Conservation (phyloP, 345 rosid genomes). For the Carallia brachiata region DNA sequence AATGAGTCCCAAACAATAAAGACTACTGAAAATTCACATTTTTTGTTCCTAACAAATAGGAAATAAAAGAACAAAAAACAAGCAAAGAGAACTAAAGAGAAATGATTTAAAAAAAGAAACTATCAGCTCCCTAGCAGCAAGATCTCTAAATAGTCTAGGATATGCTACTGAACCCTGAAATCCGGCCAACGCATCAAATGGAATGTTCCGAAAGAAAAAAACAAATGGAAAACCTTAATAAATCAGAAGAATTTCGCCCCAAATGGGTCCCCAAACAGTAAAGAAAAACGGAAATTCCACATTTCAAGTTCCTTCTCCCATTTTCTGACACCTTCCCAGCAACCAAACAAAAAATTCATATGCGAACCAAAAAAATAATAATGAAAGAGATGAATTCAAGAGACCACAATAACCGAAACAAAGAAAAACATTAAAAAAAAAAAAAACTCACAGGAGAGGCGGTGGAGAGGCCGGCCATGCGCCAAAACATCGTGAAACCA, state of each 20-base stretch:
- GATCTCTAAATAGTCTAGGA: too few relatives aligned
- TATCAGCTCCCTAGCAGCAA: too few relatives aligned
- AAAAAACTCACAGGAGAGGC: conserved; percentile 77
- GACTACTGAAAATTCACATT: neutral
- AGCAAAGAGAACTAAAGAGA: too few relatives aligned
- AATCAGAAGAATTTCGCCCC: neutral
- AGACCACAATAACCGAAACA: neutral
- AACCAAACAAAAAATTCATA: conserved; percentile 21
- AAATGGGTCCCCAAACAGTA: neutral
- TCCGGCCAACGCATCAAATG: too few relatives aligned
- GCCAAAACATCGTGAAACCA: conserved; percentile 75
- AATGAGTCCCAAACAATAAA: conserved; percentile 1
- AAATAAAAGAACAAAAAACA: too few relatives aligned
- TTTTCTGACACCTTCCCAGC: conserved; percentile 7
- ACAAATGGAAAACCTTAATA: neutral
- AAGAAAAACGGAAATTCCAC: neutral
- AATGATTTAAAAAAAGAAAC: too few relatives aligned
- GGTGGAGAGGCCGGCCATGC: conserved; percentile 87
- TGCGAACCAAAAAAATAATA: neutral
- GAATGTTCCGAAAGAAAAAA: neutral
- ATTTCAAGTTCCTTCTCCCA: neutral
- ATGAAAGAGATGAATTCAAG: neutral
- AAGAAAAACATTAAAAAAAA: neutral
- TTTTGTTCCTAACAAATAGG: too few relatives aligned
- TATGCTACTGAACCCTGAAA: too few relatives aligned